phyloP scores from a whole-genome alignment of 2,329 filamentous ascomycete species.

The Aspergillus amoenus region DNA sequence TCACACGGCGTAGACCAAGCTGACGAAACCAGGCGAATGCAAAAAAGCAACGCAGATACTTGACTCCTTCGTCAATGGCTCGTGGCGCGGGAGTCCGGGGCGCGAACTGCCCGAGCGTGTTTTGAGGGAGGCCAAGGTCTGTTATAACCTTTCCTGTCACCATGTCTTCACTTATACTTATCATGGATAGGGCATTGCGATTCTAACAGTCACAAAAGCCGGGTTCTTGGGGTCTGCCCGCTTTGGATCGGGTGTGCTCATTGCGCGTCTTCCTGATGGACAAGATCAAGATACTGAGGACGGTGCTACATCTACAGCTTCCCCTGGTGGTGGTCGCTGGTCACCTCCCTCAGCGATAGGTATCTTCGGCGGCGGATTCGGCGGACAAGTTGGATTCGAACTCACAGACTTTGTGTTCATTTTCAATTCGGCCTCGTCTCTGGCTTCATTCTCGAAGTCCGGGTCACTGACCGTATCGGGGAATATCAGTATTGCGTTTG shows the following conservation, averaged over 20 bases:
- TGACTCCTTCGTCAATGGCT: slow-evolving; percentile 86
- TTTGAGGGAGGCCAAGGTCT: slow-evolving; percentile 82
- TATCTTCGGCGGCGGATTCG: slow-evolving; percentile 44
- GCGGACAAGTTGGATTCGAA: slow-evolving; percentile 48
- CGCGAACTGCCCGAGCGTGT: slow-evolving; percentile 89
- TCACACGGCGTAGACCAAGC: not conserved
- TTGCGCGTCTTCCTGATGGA: slow-evolving; percentile 46
- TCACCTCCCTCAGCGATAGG: slow-evolving; percentile 48
- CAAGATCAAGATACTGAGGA: slow-evolving; percentile 3
- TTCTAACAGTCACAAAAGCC: slow-evolving; percentile 46
- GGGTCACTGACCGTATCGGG: slow-evolving; percentile 87
- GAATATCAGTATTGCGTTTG: slow-evolving; percentile 90
- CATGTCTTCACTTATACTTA: no score
- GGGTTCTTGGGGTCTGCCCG: slow-evolving; percentile 48
- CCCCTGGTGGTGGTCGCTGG: slow-evolving; percentile 28
- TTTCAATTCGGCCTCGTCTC: slow-evolving; percentile 81
- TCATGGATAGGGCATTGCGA: slow-evolving; percentile 42
- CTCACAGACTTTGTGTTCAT: slow-evolving; percentile 82
- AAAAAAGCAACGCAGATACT: slow-evolving; percentile 94
- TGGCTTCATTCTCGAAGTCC: slow-evolving; percentile 85
- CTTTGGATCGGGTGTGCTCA: slow-evolving; percentile 48
- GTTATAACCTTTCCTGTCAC: slow-evolving; percentile 13
- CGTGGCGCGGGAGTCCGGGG: slow-evolving; percentile 86
- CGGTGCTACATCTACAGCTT: not conserved
- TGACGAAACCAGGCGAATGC: slow-evolving; percentile 71